These are phyloP conservation scores for Pestalotiopsis sp. DNA, from an alignment of 2,329 filamentous ascomycete genomes.

Conservation along the genomic window DNA sequence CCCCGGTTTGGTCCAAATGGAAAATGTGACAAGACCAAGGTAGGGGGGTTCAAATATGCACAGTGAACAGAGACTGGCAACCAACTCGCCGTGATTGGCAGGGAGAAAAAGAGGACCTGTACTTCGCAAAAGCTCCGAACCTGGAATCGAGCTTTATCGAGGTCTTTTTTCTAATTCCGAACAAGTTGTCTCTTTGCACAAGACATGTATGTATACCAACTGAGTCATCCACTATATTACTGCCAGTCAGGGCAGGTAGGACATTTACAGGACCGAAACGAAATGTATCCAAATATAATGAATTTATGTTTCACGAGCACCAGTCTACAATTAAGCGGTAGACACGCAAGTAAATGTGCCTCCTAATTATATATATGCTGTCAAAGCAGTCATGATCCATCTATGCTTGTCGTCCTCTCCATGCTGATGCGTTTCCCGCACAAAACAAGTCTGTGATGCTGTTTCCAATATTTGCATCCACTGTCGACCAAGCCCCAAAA, in stretches of 20 bases:
- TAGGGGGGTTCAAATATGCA: not conserved
- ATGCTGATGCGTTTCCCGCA: not conserved
- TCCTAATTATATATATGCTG: conserved; percentile 4
- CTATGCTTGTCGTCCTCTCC: not conserved
- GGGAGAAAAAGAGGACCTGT: not conserved
- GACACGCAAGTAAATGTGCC: not conserved
- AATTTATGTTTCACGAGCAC: not conserved
- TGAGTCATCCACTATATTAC: not conserved
- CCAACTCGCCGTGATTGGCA: not conserved
- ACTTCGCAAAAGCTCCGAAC: too few relatives aligned
- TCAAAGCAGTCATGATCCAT: not conserved
- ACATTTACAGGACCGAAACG: not conserved
- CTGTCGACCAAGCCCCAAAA: not conserved
- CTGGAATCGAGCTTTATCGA: too few relatives aligned
- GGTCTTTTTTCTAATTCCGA: too few relatives aligned
- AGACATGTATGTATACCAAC: too few relatives aligned
- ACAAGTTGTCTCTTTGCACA: too few relatives aligned
- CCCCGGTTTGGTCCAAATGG: not conserved
- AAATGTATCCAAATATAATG: not conserved
- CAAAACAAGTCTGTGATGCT: not conserved
- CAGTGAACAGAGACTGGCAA: not conserved
- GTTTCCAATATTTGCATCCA: not conserved
- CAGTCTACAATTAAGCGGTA: not conserved
- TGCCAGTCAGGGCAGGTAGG: not conserved
- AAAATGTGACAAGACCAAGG: not conserved